Percentiles rank a stretch among this genome's conserved stretches.
Evolutionary conservation across 1,284 basidiomycete genomes (phyloP).

Genomic region (Pascua sp.): DNA sequence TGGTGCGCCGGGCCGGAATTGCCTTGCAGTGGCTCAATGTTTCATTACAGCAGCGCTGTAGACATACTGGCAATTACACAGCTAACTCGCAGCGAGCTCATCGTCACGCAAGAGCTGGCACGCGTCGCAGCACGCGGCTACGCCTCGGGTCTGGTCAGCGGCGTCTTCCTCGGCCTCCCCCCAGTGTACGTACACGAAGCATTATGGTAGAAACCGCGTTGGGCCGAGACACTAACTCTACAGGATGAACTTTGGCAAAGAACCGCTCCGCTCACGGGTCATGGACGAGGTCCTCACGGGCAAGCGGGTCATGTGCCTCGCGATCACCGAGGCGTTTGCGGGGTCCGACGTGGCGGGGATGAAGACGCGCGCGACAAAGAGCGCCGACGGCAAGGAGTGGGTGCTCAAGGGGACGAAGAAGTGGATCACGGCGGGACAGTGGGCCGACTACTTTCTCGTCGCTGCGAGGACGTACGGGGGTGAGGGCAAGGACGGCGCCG

Average conservation of each 20-base stretch:
- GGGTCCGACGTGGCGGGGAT: constrained; percentile 84
- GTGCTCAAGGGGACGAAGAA: constrained; percentile 82
- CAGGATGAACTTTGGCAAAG: constrained; percentile 56
- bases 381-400: constrained; percentile 66
- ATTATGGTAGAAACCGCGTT: no score
- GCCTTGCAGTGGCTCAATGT: no score
- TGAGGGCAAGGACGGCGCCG: constrained; percentile 61
- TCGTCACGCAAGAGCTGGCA: constrained; percentile 80
- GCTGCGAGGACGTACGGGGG: constrained; percentile 23
- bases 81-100: constrained; percentile 54
- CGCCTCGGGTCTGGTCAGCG: constrained; percentile 69
- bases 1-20: no score
- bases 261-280: constrained; percentile 56
- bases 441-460: constrained; percentile 49
- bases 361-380: constrained; percentile 75
- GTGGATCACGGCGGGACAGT: constrained; percentile 87
- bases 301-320: constrained; percentile 67
- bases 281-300: constrained; percentile 73
- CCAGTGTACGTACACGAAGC: constrained; percentile 49
- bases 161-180: constrained; percentile 68
- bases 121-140: constrained; percentile 78
- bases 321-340: constrained; percentile 83
- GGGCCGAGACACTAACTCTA: no score
- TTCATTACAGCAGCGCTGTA: no score
- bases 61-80: no score